Evolutionary conservation across 2,329 filamentous ascomycete genomes (phyloP), one percentile per base, ranked within the genome.

Genomic region (Ceratocystis papillata): DNA sequence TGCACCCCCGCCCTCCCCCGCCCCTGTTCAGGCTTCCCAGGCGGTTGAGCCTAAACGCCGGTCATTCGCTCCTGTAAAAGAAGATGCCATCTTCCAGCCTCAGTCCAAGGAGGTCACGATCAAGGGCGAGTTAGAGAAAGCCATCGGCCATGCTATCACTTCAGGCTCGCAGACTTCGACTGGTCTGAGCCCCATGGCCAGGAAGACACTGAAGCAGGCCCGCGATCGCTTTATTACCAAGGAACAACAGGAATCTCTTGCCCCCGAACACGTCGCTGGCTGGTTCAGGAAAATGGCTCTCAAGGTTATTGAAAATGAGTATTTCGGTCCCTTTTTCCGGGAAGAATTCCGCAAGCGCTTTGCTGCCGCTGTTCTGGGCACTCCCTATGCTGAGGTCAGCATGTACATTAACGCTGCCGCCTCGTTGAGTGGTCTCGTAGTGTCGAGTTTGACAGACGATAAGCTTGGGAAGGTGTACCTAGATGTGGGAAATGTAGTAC

Each of bases 401-500:
- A 77, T 87, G 17, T 87, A 90, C 70, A 76, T 88, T 63, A 85
- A 93, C 72, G 87, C 89, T 1, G 80, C 86, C n/a, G 84, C 85
- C 67, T 83, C 87, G 0, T 77, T 94, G 48, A 84, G 83, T 12
- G 80, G 82, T 62, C 79, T 97, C 33, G 83, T 89, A 0, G 81
- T 90, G 3, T 82, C 83, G 69, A 93, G 88, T 74, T 76, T 96
- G 65, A 78, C 79, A 2, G 92, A 97, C 74, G 93, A 97, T 73
- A 81, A 82, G 60, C 94, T 86, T 72, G 93, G 93, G 15, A 88
- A 89, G 70, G 93, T 95, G n/a, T 87, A 95, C 70, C 81, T 85
- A 55, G 89, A 94, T 69, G 85, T 97, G 1, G 84, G 88, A 0
- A 77, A 77, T 62, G 86, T 96, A 66, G 83, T 96, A 63, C 83